Evolutionary conservation across 257 asterid genomes (phyloP), one percentile per base, ranked within the genome.

Genomic region (Solanum phureja): DNA sequence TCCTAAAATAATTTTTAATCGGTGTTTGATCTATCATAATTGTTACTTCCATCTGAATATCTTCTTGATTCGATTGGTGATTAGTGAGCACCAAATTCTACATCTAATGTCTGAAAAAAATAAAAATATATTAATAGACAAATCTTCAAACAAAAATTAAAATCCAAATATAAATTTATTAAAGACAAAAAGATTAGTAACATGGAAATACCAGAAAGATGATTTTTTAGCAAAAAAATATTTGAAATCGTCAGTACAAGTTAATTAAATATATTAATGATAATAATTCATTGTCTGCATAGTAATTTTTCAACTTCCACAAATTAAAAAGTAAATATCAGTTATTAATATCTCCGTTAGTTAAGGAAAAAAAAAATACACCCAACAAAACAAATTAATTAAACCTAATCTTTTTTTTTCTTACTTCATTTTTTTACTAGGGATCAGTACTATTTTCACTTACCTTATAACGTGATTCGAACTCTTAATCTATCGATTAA

Each of bases 11-110:
- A 1, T 23, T 60, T 9, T 60, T 9, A 60, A 23, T 23, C 0
- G 27, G 0, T 60, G 14, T 60, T 60, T 8, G 1, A 0, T 60
- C 29, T 0, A 9, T 23, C 2, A 60, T 8, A 1, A 60, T 60
- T 60, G 6, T 60, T 60, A 60, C 6, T 60, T 60, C 29, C 69
- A 23, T 60, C 12, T 0, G 1, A 60, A 60, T 13, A 23, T 60
- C 29, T 60, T 60, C 29, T 60, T 60, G 12, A 23, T 60, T 4
- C 29, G 6, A 60, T 60, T 60, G 69, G 27, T 60, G 69, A 60
- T 9, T 60, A 9, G 27, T 62, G 7, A 62, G 6, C 3, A 62
- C 29, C 31, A n/a, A 11, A 23, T 23, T 62, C 6, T 62, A 23
- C 0, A 62, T 62, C 11, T 62, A 10, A 62, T 23, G 29, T 4